Evolutionary conservation across 2,329 filamentous ascomycete genomes (phyloP).

Genomic region (Metarhizium robertsii): DNA sequence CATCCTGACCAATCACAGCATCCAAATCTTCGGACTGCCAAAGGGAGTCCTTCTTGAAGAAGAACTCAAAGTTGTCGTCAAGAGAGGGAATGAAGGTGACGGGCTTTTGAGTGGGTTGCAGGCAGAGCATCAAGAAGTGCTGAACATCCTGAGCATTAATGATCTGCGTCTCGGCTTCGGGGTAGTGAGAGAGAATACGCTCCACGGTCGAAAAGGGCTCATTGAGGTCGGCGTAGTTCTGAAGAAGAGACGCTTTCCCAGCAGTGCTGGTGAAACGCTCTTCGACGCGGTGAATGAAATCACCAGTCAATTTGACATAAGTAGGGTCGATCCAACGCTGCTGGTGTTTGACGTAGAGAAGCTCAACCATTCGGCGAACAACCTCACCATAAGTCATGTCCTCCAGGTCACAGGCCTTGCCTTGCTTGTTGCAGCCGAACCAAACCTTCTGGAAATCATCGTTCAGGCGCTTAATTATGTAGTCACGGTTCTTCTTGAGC

Average conservation of each 20-base stretch:
- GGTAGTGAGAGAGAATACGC: constrained; percentile 71
- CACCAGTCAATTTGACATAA: constrained; percentile 73
- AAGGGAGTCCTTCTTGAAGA: constrained; percentile 99
- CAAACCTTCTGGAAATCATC: constrained; percentile 96
- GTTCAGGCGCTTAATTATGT: constrained; percentile 94
- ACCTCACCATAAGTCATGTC: constrained; percentile 95
- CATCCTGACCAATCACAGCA: constrained; percentile 91
- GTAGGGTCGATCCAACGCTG: constrained; percentile 85
- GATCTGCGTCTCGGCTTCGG: constrained; percentile 78
- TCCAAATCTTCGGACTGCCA: constrained; percentile 99
- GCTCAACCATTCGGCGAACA: constrained; percentile 74
- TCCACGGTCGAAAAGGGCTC: constrained; percentile 72
- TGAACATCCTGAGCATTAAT: constrained; percentile 98
- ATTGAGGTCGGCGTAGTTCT: constrained; percentile 81
- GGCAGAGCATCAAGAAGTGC: constrained; percentile 88
- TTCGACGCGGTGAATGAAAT: constrained; percentile 94
- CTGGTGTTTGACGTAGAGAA: constrained; percentile 88
- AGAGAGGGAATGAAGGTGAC: constrained; percentile 93
- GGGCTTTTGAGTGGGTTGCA: constrained; percentile 88
- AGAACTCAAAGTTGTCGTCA: constrained; percentile 97
- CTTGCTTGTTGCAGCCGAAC: constrained; percentile 79
- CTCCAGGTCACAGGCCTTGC: constrained; percentile 76
- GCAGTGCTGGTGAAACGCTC: constrained; percentile 77
- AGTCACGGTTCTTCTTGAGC: constrained; percentile 77
- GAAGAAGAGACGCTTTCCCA: constrained; percentile 71